Evolutionary conservation across 148 eudicot genomes (phyloP), one percentile per base, ranked within the genome.

Genomic region (Talinum fruticosum): DNA sequence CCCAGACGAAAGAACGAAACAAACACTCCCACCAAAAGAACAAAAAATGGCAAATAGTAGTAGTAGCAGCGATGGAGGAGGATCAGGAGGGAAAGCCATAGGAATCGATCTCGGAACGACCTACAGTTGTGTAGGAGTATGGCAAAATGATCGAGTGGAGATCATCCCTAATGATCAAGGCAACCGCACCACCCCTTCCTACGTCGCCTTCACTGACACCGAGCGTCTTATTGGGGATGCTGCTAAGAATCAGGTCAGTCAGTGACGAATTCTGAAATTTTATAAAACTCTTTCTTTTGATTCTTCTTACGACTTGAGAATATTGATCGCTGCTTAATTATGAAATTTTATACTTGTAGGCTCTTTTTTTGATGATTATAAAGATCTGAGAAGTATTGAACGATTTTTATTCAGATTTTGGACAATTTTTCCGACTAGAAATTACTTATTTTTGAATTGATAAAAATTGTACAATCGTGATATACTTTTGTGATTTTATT

Each of bases 151-250:
- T 72, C 61, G 79, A 3, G 79, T 76, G 12, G 79, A 76, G 41
- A 76, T 76, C 28, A 76, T 76, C 61, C 71, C 79, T 18, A 76
- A 76, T 37, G 79, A 76, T 62, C 79, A 76, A 34, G 79, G 79
- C 29, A 76, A 76, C 71, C 79, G 79, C 0, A 76, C 79, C 24
- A 76, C 79, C 26, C 79, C 79, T 0, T 76, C 79, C 61, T 76
- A 76, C 61, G 79, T 76, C 0, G 79, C 79, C 28, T 76, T 73
- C 41, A 73, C 75, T 59, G 75, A 73, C 15, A 73, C 75, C 41
- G 75, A 73, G 65, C 44, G 75, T n/a, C 75, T 73, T 5, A 73
- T 51, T 18, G 64, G 75, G 7, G 75, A 73, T 35, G 65, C 75
- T 0, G 72, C 79, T 21, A 76, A 76, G 72, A 76, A 76, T 62